A percentile compares a stretch with the other conserved stretches of the same genome.
phyloP scores from a whole-genome alignment of 225 moss, liverwort and hornwort species.

The Bryum argenteum region DNA sequence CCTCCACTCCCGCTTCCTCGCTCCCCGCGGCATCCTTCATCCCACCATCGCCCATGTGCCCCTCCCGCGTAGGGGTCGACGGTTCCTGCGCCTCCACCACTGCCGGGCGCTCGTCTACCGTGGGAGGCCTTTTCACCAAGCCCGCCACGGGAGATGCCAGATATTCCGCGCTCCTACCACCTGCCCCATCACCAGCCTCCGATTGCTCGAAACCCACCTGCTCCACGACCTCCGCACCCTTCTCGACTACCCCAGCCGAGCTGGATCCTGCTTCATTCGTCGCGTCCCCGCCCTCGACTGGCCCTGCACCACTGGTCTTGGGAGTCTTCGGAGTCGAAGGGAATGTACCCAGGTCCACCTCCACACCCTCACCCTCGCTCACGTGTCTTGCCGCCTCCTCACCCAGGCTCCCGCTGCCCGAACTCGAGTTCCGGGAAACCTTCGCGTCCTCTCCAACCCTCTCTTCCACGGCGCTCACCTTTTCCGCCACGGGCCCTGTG shows the following conservation, averaged over 20 bases:
- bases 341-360: constrained; percentile 12
- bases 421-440: background rate
- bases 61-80: constrained; percentile 17
- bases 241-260: constrained; percentile 3
- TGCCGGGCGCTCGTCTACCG: constrained; percentile 10
- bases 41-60: constrained; percentile 3
- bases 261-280: constrained; percentile 18
- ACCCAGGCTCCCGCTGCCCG: background rate
- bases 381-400: constrained; percentile 30
- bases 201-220: constrained; percentile 7
- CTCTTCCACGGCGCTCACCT: constrained; percentile 17
- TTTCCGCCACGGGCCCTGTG: constrained; percentile 14
- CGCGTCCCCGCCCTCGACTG: constrained; percentile 8
- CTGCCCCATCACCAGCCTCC: constrained; percentile 26
- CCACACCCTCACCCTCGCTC: constrained; percentile 15
- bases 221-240: constrained; percentile 29
- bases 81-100: background rate
- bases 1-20: constrained; percentile 25
- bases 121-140: constrained; percentile 19
- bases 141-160: constrained; percentile 5
- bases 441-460: constrained; percentile 21
- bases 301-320: constrained; percentile 5
- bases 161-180: constrained; percentile 13
- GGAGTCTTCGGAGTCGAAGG: constrained; percentile 8
- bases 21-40: constrained; percentile 15